Percentiles rank a stretch among this genome's conserved stretches.
Conservation (phyloP, 2,329 filamentous ascomycete genomes). For the Fusarium brachygibbosum region DNA sequence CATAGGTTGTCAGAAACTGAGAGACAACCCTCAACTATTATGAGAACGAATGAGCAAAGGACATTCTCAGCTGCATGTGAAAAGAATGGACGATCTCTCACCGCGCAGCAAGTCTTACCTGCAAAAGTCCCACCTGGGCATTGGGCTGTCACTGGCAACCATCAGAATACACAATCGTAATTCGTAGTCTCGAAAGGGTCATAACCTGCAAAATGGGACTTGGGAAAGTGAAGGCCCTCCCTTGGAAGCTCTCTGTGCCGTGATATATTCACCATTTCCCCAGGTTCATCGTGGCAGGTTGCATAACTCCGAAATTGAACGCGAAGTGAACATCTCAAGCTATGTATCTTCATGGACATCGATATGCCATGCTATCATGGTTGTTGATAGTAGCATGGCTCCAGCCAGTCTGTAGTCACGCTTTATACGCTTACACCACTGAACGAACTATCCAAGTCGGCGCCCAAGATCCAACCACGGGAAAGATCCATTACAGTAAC, state of each 20-base stretch:
- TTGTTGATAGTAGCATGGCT: neutral
- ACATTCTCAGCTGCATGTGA: neutral
- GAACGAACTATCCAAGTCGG: constrained; percentile 13
- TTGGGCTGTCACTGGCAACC: neutral
- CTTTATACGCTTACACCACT: constrained; percentile 10
- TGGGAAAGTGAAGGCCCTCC: neutral
- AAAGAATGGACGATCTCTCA: neutral
- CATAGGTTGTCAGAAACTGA: neutral
- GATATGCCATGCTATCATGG: neutral
- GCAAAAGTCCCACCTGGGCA: neutral
- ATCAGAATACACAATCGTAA: neutral
- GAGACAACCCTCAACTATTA: neutral
- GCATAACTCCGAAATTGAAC: neutral
- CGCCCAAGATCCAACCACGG: constrained; percentile 1
- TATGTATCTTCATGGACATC: accelerated
- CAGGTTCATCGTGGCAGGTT: neutral
- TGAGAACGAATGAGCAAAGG: neutral
- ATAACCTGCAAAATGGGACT: neutral
- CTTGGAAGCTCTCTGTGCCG: neutral
- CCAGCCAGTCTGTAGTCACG: neutral
- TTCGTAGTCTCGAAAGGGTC: neutral
- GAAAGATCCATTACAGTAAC: constrained; percentile 8
- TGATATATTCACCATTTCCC: neutral
- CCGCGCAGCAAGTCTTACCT: neutral
- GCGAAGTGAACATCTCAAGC: neutral